Evolutionary conservation across 495 filamentous ascomycete genomes (phyloP).

Genomic region (Penicillium waksmanii): DNA sequence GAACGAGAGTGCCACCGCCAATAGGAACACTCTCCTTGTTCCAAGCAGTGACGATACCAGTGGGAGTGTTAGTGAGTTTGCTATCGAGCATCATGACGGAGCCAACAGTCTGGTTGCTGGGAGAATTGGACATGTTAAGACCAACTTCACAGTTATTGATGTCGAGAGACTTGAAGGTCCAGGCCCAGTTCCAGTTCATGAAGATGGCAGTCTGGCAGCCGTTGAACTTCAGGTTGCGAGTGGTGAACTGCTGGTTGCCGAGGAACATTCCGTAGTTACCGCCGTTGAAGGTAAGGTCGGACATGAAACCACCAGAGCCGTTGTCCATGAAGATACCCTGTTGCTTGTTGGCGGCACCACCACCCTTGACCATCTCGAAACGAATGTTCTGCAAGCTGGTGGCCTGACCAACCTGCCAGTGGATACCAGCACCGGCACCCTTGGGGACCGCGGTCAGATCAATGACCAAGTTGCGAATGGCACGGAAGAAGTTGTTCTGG

Average conservation of each 20-base stretch:
- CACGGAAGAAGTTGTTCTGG: conserved; percentile 98
- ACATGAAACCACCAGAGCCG: conserved; percentile 86
- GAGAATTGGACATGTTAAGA: conserved; percentile 77
- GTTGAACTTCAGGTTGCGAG: conserved; percentile 88
- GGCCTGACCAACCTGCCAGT: conserved; percentile 98
- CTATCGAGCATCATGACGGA: conserved; percentile 84
- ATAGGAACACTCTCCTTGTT: conserved; percentile 56
- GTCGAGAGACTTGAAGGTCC: conserved; percentile 78
- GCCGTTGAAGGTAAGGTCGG: conserved; percentile 84
- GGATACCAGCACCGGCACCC: conserved; percentile 74
- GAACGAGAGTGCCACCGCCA: conserved; percentile 75
- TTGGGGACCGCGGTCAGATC: conserved; percentile 75
- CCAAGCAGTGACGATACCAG: conserved; percentile 77
- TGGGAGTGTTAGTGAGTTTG: conserved; percentile 69
- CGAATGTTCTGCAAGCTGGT: conserved; percentile 89
- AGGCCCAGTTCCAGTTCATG: conserved; percentile 96
- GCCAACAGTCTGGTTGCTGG: conserved; percentile 68
- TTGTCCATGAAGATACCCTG: conserved; percentile 98
- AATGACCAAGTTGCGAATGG: conserved; percentile 92
- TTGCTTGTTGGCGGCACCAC: conserved; percentile 70
- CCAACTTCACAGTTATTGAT: conserved; percentile 83
- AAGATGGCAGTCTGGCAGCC: conserved; percentile 84
- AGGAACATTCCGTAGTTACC: conserved; percentile 83
- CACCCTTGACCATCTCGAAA: conserved; percentile 83
- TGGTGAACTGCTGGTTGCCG: conserved; percentile 95